Percentiles rank a stretch among this genome's conserved stretches.
Conservation (phyloP, 495 filamentous ascomycete species). For the Ramalina peruviana region DNA sequence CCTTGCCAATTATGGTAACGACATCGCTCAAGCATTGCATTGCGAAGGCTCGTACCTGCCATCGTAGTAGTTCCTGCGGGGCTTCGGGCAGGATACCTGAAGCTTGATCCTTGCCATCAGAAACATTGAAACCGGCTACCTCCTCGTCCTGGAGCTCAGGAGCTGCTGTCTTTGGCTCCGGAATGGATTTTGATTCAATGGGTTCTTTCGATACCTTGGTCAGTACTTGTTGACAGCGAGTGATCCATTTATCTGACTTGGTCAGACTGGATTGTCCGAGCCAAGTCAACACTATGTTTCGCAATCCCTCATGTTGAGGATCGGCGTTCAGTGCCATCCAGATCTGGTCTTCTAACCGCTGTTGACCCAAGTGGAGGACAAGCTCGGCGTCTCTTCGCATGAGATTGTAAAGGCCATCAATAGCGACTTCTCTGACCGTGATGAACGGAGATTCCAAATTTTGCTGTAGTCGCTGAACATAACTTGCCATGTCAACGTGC, state of each 20-base stretch:
- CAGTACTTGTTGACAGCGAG: constrained; percentile 74
- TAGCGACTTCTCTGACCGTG: constrained; percentile 61
- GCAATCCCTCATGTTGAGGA: constrained; percentile 61
- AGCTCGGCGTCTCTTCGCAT: constrained; percentile 83
- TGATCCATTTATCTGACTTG: constrained; percentile 70
- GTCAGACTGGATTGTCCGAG: constrained; percentile 69
- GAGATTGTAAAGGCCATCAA: constrained; percentile 81
- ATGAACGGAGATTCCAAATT: constrained; percentile 54
- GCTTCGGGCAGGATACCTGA: constrained; percentile 41
- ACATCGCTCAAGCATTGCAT: constrained; percentile 86
- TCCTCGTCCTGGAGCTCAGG: constrained; percentile 89
- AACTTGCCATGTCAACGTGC: constrained; percentile 66
- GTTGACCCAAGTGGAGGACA: constrained; percentile 57
- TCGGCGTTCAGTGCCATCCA: constrained; percentile 74
- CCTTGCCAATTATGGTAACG: constrained; percentile 57
- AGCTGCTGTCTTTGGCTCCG: constrained; percentile 35
- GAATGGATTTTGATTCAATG: constrained; percentile 31
- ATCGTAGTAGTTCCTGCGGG: constrained; percentile 78
- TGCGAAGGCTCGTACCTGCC: constrained; percentile 92
- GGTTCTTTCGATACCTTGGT: constrained; percentile 62
- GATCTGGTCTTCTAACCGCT: constrained; percentile 74
- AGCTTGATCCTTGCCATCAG: constrained; percentile 49
- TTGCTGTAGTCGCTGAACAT: constrained; percentile 68
- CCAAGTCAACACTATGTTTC: constrained; percentile 80
- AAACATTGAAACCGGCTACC: constrained; percentile 80